Base-by-base conservation (phyloP, 805 yeast genomes). In the Cyberlindnera suaveolens region DNA sequence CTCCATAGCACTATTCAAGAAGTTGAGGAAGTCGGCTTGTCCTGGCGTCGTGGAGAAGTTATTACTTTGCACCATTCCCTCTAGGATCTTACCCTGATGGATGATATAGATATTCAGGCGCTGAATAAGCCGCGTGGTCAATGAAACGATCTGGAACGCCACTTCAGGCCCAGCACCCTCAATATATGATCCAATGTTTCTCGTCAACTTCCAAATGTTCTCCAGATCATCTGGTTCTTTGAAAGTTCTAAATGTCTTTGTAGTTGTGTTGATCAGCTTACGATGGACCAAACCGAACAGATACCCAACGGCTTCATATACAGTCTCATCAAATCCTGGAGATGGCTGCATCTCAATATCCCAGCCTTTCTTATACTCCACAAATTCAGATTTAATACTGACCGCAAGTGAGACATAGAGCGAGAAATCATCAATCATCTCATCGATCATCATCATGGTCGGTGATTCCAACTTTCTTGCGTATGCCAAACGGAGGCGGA, bases 381-480 rank as follows among this genome's bases (percentile, higher is more conserved):
- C 64, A 38, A 83, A 74, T 0, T 87, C 78, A 44, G 76, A 77
- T 58, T 88, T 82, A 40, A 89, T 77, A 50, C 79, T 84, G 15
- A 87, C 71, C 0, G 96, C 90, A 30, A 89, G 67, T 38, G 77
- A 74, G 44, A 91, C 76, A 58, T 87, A 88, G 2, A 81, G 74
- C 51, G 81, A 81, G 59, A 91, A 84, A 60, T 88, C 96, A 37
- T 79, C 89, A 47, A 91, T 76, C 75, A 88, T 83, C 64, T 91
- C 96, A 62, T 93, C 99, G 52, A 93, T 86, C 82, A 88, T 86
- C 89, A 88, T 85, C 80, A 90, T 78, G 0, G 97, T 89, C 2
- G 96, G 96, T 54, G 83, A 85, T 41, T 75, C 78, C 38, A 91
- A 65, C 56, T 83, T 84, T 60, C 76, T 72, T 3, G 97, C 96